Percentiles rank a stretch among this genome's conserved stretches.
Evolutionary conservation across 2,329 filamentous ascomycete genomes (phyloP).

Genomic region (Xylariaceae sp.): DNA sequence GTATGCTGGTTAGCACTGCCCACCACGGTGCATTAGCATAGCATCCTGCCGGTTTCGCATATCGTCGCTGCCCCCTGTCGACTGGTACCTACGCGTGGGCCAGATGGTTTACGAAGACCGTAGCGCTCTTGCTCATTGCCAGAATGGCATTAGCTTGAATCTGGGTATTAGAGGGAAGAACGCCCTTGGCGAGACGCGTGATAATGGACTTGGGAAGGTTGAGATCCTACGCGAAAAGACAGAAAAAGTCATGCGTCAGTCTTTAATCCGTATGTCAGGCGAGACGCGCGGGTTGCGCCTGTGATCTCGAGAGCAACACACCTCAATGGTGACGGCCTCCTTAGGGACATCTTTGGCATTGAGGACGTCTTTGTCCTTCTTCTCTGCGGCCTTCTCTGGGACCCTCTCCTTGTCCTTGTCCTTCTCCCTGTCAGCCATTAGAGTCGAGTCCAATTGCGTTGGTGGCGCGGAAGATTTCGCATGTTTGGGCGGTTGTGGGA

Average conservation of each 20-base stretch:
- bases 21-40: background rate
- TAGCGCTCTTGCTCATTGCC: slow-evolving; percentile 75
- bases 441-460: slow-evolving; percentile 28
- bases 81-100: slow-evolving; percentile 60
- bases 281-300: background rate
- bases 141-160: slow-evolving; percentile 77
- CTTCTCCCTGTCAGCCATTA: slow-evolving; percentile 31
- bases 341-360: slow-evolving; percentile 24
- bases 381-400: slow-evolving; percentile 29
- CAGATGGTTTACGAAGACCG: slow-evolving; percentile 77
- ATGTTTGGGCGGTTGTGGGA: slow-evolving; percentile 19
- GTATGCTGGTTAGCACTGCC: slow-evolving; percentile 69
- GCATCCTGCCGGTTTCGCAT: background rate
- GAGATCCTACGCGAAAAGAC: slow-evolving; percentile 52
- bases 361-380: slow-evolving; percentile 31
- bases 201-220: slow-evolving; percentile 77
- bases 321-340: slow-evolving; percentile 48
- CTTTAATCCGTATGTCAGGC: background rate
- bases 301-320: slow-evolving; percentile 27
- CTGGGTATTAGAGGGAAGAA: slow-evolving; percentile 73
- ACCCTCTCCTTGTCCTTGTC: slow-evolving; percentile 30
- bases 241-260: slow-evolving; percentile 13
- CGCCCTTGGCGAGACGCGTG: slow-evolving; percentile 71
- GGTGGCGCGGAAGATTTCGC: slow-evolving; percentile 20
- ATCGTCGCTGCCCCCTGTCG: background rate